phyloP scores from a whole-genome alignment of 1,284 basidiomycete species.

The Somion occarium region DNA sequence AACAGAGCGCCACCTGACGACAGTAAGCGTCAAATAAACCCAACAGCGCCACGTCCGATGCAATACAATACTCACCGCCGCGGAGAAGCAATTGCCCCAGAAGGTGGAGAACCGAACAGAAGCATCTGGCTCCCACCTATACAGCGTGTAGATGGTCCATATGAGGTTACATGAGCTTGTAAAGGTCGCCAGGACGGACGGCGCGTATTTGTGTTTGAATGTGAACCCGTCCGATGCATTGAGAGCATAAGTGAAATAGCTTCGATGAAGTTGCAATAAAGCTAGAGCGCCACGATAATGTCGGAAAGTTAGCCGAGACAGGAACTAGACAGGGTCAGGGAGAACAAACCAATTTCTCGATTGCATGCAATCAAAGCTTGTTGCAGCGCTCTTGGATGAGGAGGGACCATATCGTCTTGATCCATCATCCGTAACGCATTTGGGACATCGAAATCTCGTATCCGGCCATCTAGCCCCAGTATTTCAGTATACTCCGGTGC shows the following conservation, averaged over 20 bases:
- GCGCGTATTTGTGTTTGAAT: slow-evolving; percentile 51
- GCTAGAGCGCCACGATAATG: slow-evolving; percentile 38
- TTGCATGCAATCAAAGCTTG: slow-evolving; percentile 33
- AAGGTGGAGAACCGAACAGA: slow-evolving; percentile 53
- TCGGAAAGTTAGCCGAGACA: background rate
- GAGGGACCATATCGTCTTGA: slow-evolving; percentile 17
- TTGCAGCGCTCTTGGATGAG: slow-evolving; percentile 22
- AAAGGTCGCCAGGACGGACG: slow-evolving; percentile 63
- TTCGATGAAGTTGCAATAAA: slow-evolving; percentile 62
- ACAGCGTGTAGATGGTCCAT: slow-evolving; percentile 51
- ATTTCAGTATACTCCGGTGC: slow-evolving; percentile 24
- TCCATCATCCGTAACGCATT: slow-evolving; percentile 19
- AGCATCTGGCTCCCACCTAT: slow-evolving; percentile 44
- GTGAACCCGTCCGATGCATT: slow-evolving; percentile 55
- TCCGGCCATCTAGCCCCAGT: slow-evolving; percentile 22
- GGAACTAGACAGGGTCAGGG: slow-evolving; percentile 6
- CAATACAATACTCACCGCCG: slow-evolving; percentile 40
- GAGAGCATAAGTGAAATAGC: slow-evolving; percentile 68
- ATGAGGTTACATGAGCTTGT: slow-evolving; percentile 53
- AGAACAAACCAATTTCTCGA: slow-evolving; percentile 52
- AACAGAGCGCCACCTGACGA: slow-evolving; percentile 69
- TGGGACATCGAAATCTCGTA: slow-evolving; percentile 26
- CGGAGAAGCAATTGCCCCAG: slow-evolving; percentile 65
- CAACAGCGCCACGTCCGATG: too few relatives aligned
- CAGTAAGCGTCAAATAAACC: background rate